Percentiles rank a stretch among this genome's conserved stretches.
phyloP scores from a whole-genome alignment of 108 stramenopile species.

The Schizochytrium sp. region DNA sequence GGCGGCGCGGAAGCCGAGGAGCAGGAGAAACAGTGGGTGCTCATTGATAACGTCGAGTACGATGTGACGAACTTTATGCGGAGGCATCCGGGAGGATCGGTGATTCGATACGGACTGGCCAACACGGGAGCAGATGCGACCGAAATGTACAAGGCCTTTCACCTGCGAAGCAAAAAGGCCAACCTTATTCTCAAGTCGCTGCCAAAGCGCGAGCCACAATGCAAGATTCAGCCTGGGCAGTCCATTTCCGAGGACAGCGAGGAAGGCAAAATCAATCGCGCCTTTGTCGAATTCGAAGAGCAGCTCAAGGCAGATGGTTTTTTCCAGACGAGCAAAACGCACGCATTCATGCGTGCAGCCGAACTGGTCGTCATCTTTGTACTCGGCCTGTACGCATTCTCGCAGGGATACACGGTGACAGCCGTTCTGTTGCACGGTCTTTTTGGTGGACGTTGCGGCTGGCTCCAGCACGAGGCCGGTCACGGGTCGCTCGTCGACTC shows the following conservation, averaged over 20 bases:
- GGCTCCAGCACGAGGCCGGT: slow-evolving; percentile 34
- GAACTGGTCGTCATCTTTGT: slow-evolving; percentile 13
- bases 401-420: not conserved
- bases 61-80: slow-evolving; percentile 17
- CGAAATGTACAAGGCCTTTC: slow-evolving; percentile 18
- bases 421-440: slow-evolving; percentile 18
- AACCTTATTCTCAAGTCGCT: not conserved
- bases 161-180: slow-evolving; percentile 20
- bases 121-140: slow-evolving; percentile 26
- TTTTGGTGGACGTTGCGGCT: slow-evolving; percentile 25
- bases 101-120: slow-evolving; percentile 24
- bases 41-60: slow-evolving; percentile 22
- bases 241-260: not conserved
- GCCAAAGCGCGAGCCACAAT: not conserved
- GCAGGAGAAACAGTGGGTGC: not conserved
- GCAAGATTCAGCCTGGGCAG: not conserved
- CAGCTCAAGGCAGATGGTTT: slow-evolving; percentile 21
- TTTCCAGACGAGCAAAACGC: not conserved
- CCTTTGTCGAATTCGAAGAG: not conserved
- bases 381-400: slow-evolving; percentile 4
- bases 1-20: too few relatives aligned
- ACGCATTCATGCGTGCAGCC: not conserved
- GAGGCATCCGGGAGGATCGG: slow-evolving; percentile 28
- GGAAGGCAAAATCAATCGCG: not conserved
- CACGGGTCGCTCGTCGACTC: slow-evolving; percentile 26